Base-by-base conservation (phyloP, 495 filamentous ascomycete species). In the Penicillium atrosanguineum region DNA sequence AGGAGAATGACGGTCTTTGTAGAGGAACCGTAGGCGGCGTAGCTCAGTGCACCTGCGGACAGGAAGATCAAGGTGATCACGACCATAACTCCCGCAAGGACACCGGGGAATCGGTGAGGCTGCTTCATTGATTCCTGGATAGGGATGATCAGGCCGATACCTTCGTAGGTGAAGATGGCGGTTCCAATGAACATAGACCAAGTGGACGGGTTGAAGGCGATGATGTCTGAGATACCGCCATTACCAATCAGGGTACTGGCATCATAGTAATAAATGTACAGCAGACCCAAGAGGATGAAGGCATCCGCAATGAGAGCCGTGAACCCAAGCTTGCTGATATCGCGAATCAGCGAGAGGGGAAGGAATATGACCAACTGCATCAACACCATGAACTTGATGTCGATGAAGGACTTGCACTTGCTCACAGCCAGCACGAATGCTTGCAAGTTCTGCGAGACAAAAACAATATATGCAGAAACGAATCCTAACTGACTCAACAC, bases 101-200 rank as follows among this genome's bases (percentile, higher is more conserved):
- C 89, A 49, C 77, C 80, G 20, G 92, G 90, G 65, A 98, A 97
- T 62, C 95, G 90, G 46, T 84, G 78, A 1, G 90, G 94, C 44
- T 89, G 76, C 63, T 83, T 87, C 94, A 98, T 98, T 3, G 91
- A 94, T 64, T 94, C 90, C 71, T 98, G 95, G 52, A 98, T 97
- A 3, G 94, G 94, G 52, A 98, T 96, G 71, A 98, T 96, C n/a
- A 98, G 81, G 18, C 94, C 94, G 57, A 98, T 91, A 18, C 94
- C 94, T 65, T 98, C 94, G 58, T 96, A 98, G 6, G 94, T 98
- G 76, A 98, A 98, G 59, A 98, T 97, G 18, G 94, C 95, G 7
- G 94, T 97, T 58, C 94, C 94, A 61, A 98, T 97, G 69, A 97
- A 96, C 31, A 97, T 82, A 0, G 92, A 96, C 94, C 94, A 98